Evolutionary conservation across 371 early-diverging fungal species (phyloP).

Genomic region (Phascolomyces articulosus): DNA sequence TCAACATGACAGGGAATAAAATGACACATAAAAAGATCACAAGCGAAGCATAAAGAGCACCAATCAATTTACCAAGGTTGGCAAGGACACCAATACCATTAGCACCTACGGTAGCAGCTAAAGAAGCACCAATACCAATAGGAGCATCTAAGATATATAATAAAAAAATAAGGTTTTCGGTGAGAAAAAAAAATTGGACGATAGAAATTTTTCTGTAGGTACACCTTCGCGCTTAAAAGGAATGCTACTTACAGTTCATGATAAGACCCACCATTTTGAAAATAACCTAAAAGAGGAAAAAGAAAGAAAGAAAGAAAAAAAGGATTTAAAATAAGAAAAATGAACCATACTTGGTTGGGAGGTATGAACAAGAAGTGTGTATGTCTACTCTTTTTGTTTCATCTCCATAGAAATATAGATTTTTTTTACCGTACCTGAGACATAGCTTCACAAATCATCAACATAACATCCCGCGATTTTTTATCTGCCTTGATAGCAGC

Average conservation of each 20-base stretch:
- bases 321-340: no score
- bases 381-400: no score
- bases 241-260: conserved; percentile 57
- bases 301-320: no score
- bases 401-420: no score
- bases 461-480: conserved; percentile 57
- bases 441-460: conserved; percentile 60
- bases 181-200: no score
- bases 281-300: conserved; percentile 50
- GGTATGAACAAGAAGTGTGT: neutral
- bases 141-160: conserved; percentile 56
- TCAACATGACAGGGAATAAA: conserved; percentile 66
- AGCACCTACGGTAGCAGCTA: conserved; percentile 71
- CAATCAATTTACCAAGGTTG: conserved; percentile 73
- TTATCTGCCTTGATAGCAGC: conserved; percentile 61
- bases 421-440: conserved; percentile 33
- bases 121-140: conserved; percentile 70
- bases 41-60: conserved; percentile 65
- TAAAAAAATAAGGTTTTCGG: neutral
- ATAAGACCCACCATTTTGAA: conserved; percentile 70
- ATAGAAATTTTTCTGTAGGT: no score
- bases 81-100: conserved; percentile 68
- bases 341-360: no score
- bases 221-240: no score
- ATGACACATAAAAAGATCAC: conserved; percentile 63